A percentile compares a stretch with the other conserved stretches of the same genome.
Evolutionary conservation across 306 rosid species (phyloP).

Genomic region (Citrullus amarus): DNA sequence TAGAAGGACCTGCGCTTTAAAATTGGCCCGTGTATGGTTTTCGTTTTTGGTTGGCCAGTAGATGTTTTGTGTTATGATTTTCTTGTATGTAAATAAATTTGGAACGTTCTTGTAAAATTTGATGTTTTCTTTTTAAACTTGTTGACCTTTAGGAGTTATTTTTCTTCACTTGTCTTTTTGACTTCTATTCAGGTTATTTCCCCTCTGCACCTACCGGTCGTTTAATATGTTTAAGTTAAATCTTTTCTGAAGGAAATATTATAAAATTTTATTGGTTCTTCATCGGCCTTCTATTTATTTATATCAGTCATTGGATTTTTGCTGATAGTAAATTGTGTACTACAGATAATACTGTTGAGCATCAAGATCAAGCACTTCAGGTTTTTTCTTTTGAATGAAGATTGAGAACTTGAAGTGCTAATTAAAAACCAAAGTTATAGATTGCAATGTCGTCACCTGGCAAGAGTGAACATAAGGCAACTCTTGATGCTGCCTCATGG

Average conservation of each 20-base stretch:
- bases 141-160: neutral
- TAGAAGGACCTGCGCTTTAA: neutral
- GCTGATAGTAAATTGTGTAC: neutral
- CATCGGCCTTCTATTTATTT: neutral
- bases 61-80: neutral
- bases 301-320: neutral
- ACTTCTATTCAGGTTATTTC: neutral
- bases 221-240: neutral
- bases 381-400: constrained; percentile 11
- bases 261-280: neutral
- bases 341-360: neutral
- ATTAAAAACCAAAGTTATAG: neutral
- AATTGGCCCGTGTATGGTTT: neutral
- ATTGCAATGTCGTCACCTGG: constrained; percentile 41
- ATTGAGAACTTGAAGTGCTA: constrained; percentile 18
- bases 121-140: neutral
- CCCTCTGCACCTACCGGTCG: neutral
- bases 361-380: constrained; percentile 1
- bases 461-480: constrained; percentile 65
- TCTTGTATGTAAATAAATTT: neutral
- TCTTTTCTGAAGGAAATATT: neutral
- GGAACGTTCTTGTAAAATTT: neutral
- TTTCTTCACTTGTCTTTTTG: neutral
- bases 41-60: neutral
- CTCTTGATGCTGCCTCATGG: constrained; percentile 76